Evolutionary conservation across 345 rosid genomes (phyloP), one percentile per base, ranked within the genome.

Genomic region (Cardamine occulta): DNA sequence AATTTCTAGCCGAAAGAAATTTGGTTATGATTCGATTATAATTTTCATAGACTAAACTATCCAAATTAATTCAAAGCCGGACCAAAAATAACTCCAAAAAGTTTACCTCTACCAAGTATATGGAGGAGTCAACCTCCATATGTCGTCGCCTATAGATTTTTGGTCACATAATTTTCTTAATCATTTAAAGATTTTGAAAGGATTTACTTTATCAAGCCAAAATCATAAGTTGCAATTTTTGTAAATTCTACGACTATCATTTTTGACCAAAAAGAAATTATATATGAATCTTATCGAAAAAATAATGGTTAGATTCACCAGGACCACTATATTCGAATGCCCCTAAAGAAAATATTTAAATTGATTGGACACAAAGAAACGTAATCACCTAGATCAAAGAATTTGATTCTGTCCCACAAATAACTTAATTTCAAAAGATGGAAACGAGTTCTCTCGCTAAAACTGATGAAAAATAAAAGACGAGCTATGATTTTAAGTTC

Each of bases 391-490:
- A n/a, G 61, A 72, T 28, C 49, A 72, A 39, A 10, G 68, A 17
- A 62, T 62, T 62, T 51, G 76, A 61, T 51, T 62, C 52, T 72
- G 42, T 32, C 24, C 13, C 34, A 32, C 24, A 47, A 19, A 31
- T 29, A 32, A 9, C 8, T 14, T 19, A 6, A 6, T 61, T 60
- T 54, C 17, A 53, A 51, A 19, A 48, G 29, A 48, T 67, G 35
- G 61, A 51, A 23, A 8, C 14, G 12, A 13, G 32, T 17, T 65
- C 32, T 67, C 10, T 52, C 19, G 12, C 9, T 21, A 65, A 44
- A 35, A 35, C 12, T 9, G 12, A 8, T 35, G 40, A 9, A 9
- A 35, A 35, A 35, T 8, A 2, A 35, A 2, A 35, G 40, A 35
- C 4, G 11, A 35, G 37, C 34, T 31, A 5, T 31, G 34, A 31